A percentile compares a stretch with the other conserved stretches of the same genome.
Conservation (phyloP, 2,329 filamentous ascomycete species). For the Madurella fahalii region DNA sequence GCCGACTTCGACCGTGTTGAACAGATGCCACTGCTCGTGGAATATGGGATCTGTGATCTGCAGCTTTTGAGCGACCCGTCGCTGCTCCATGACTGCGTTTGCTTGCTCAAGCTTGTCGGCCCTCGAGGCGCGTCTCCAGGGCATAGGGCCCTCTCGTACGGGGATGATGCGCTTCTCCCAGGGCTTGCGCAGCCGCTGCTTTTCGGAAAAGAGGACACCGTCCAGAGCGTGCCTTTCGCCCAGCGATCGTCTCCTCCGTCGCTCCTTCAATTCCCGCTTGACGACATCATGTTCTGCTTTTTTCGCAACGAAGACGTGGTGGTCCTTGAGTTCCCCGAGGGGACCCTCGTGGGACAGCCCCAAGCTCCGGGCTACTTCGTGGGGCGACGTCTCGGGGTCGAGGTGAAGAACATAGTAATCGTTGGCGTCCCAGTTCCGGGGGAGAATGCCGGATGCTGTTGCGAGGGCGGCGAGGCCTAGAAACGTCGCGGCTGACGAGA, state of each 20-base stretch:
- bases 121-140: slow-evolving; percentile 25
- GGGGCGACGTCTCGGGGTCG: slow-evolving; percentile 59
- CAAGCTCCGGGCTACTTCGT: slow-evolving; percentile 65
- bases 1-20: slow-evolving; percentile 74
- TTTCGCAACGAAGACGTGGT: slow-evolving; percentile 79
- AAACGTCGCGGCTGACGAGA: slow-evolving; percentile 41
- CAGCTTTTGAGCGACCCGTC: slow-evolving; percentile 60
- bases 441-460: slow-evolving; percentile 44
- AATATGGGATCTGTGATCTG: slow-evolving; percentile 87
- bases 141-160: slow-evolving; percentile 31
- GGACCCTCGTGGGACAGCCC: slow-evolving; percentile 77
- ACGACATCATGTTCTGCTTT: slow-evolving; percentile 60
- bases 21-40: slow-evolving; percentile 89
- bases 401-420: slow-evolving; percentile 95
- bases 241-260: slow-evolving; percentile 58
- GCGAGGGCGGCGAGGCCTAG: slow-evolving; percentile 52
- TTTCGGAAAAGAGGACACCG: slow-evolving; percentile 72
- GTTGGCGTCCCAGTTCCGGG: slow-evolving; percentile 70
- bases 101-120: slow-evolving; percentile 31
- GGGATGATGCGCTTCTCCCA: slow-evolving; percentile 51
- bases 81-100: slow-evolving; percentile 52
- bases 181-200: slow-evolving; percentile 55
- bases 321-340: slow-evolving; percentile 71
- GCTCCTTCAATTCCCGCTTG: slow-evolving; percentile 47
- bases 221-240: slow-evolving; percentile 60